A percentile compares a stretch with the other conserved stretches of the same genome.
Evolutionary conservation across 1,284 basidiomycete genomes (phyloP).

Genomic region (Phenoliferia sp.): DNA sequence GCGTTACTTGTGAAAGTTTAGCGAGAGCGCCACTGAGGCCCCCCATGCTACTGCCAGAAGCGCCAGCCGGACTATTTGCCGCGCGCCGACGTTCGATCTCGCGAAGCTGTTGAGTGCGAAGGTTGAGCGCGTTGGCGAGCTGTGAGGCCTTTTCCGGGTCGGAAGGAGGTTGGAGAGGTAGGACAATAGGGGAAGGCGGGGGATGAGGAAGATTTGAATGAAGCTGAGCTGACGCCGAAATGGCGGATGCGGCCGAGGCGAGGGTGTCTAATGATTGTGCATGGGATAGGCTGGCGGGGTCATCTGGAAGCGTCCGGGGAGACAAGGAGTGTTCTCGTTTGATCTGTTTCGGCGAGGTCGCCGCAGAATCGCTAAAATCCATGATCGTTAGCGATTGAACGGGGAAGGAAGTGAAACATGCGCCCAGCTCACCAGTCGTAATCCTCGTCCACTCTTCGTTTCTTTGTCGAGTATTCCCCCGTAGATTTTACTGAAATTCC

Average conservation of each 20-base stretch:
- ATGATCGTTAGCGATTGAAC: background rate
- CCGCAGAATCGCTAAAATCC: background rate
- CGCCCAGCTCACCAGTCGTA: background rate
- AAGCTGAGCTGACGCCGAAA: background rate
- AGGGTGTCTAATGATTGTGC: background rate
- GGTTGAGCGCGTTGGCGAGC: background rate
- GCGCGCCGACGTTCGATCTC: conserved; percentile 1
- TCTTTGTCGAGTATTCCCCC: background rate
- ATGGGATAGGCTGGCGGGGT: background rate
- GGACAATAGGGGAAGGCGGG: background rate
- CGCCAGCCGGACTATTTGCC: background rate
- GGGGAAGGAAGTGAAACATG: background rate
- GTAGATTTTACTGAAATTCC: background rate
- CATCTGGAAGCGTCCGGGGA: background rate
- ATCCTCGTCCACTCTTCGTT: background rate
- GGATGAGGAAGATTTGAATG: background rate
- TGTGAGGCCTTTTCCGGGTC: background rate
- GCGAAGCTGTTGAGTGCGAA: background rate
- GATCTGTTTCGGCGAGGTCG: background rate
- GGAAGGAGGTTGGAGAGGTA: background rate
- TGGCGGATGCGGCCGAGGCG: background rate
- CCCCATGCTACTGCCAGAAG: background rate
- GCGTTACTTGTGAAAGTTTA: background rate
- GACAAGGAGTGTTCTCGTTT: background rate
- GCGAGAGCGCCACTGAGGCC: background rate